These are phyloP conservation scores for Aspergillus vadensis DNA, from an alignment of 2,329 filamentous ascomycete species.

Conservation along the genomic window DNA sequence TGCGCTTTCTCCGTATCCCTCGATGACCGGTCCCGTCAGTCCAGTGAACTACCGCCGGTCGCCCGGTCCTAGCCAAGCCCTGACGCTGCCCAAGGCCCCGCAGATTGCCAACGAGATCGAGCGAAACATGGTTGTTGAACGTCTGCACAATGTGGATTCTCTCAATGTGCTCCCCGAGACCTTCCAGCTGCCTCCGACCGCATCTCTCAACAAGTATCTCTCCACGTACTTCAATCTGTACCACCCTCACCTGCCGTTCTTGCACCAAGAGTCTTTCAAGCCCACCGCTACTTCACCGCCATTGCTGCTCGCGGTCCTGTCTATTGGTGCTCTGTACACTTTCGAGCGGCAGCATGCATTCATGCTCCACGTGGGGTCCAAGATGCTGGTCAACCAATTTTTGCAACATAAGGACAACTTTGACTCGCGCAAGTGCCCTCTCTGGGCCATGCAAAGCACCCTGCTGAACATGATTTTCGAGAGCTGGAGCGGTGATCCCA, in stretches of 20 bases:
- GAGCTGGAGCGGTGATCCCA: constrained; percentile 97
- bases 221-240: constrained; percentile 97
- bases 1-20: constrained; percentile 71
- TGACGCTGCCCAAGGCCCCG: constrained; percentile 70
- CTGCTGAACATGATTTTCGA: constrained; percentile 98
- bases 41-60: constrained; percentile 71
- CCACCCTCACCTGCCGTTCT: constrained; percentile 92
- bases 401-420: constrained; percentile 98
- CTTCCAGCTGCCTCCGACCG: constrained; percentile 80
- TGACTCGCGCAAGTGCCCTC: constrained; percentile 91
- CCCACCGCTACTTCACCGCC: constrained; percentile 79
- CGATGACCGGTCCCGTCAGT: constrained; percentile 67
- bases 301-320: constrained; percentile 83
- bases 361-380: constrained; percentile 95
- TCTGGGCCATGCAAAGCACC: constrained; percentile 98
- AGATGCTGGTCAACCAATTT: constrained; percentile 95
- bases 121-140: constrained; percentile 79
- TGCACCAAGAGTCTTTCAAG: constrained; percentile 89
- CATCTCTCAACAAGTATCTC: constrained; percentile 85
- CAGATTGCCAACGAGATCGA: constrained; percentile 84
- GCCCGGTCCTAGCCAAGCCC: constrained; percentile 66
- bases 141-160: constrained; percentile 77
- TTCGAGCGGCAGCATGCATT: constrained; percentile 98
- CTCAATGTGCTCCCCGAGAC: constrained; percentile 83
- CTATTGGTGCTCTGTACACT: constrained; percentile 92